phyloP scores from a whole-genome alignment of 768 basidiomycete species.

The Termitomyces eurrhizus region DNA sequence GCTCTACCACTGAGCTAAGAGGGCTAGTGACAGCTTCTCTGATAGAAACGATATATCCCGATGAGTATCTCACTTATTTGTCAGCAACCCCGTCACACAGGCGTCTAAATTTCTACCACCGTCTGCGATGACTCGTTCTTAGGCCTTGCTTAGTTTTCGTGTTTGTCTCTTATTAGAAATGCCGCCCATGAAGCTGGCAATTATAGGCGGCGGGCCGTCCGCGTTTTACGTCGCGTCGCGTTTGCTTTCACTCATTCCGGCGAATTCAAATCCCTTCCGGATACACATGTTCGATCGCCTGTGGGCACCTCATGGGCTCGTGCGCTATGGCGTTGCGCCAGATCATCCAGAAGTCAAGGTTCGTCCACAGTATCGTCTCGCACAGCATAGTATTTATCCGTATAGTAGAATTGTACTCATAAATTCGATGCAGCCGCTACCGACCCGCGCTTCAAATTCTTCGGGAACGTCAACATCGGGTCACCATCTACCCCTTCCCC shows the following conservation, averaged over 20 bases:
- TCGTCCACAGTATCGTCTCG: constrained; percentile 13
- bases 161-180: not conserved
- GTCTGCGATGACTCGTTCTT: not conserved
- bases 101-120: not conserved
- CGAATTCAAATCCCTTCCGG: constrained; percentile 19
- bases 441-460: constrained; percentile 84
- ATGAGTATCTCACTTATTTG: not conserved
- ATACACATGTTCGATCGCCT: constrained; percentile 91
- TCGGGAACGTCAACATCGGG: constrained; percentile 81
- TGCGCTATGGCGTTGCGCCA: constrained; percentile 94
- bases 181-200: constrained; percentile 66
- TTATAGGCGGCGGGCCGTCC: constrained; percentile 95
- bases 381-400: not conserved
- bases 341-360: constrained; percentile 99
- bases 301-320: constrained; percentile 93
- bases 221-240: constrained; percentile 92
- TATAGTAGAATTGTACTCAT: constrained; percentile 83
- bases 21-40: constrained; percentile 1
- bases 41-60: accelerated
- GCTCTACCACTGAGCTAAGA: constrained; percentile 38
- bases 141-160: not conserved
- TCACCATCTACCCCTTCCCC: constrained; percentile 22
- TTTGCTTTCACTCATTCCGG: constrained; percentile 61
- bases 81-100: not conserved
- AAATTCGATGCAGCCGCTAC: constrained; percentile 83